These are phyloP conservation scores for Themeda triandra DNA, from an alignment of 176 grass and related monocot genomes.

Conservation along the genomic window DNA sequence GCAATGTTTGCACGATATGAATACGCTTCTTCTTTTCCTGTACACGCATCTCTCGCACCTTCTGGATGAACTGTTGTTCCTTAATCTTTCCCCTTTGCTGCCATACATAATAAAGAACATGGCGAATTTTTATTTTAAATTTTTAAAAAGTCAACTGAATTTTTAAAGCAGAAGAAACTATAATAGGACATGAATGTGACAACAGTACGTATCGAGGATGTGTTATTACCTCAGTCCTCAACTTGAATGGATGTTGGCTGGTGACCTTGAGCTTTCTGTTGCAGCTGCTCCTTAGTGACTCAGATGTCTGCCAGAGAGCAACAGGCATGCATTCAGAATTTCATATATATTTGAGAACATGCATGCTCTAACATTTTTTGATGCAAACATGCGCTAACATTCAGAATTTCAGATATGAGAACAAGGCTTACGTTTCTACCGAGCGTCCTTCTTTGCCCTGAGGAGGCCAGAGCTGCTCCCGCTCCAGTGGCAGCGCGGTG, in stretches of 20 bases:
- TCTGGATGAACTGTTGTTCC: slow-evolving; percentile 69
- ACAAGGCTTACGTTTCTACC: no score
- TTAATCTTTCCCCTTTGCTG: slow-evolving; percentile 86
- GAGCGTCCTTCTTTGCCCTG: no score
- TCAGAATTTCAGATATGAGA: no score
- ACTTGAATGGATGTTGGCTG: slow-evolving; percentile 85
- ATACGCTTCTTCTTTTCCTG: slow-evolving; percentile 79
- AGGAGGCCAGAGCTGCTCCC: no score
- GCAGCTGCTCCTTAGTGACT: slow-evolving; percentile 66
- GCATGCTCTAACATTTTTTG: no score
- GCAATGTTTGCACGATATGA: slow-evolving; percentile 77
- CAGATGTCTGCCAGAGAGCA: slow-evolving; percentile 46
- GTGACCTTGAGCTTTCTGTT: slow-evolving; percentile 85
- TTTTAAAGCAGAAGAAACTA: neutral
- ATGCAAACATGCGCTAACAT: no score
- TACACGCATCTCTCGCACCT: slow-evolving; percentile 73
- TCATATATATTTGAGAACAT: no score
- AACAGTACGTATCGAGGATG: no score
- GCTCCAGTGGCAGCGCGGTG: no score
- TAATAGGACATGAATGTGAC: slow-evolving; percentile 14
- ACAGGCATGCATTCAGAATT: neutral
- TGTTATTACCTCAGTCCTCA: slow-evolving; percentile 78
- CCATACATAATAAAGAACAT: neutral
- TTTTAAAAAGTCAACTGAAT: no score
- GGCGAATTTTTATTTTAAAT: no score